Conservation (phyloP, 1,139 yeast genomes). For the Suhomyces wounanorum region DNA sequence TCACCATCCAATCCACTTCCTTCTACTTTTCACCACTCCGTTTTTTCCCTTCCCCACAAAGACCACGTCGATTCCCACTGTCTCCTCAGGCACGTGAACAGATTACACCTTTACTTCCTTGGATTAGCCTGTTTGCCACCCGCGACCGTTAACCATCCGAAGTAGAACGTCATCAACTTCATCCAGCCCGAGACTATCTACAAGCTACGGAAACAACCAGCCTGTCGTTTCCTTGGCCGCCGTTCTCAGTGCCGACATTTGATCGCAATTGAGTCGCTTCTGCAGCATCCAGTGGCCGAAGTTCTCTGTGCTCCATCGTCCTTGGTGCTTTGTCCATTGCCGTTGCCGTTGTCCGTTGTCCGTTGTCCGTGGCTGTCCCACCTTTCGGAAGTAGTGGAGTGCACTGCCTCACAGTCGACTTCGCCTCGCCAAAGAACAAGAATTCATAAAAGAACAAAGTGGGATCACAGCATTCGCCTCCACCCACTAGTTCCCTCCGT, state of each 20-base stretch:
- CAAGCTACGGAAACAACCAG: not conserved
- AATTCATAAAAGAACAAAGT: too few species aligned
- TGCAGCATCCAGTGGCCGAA: not conserved
- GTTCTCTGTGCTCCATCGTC: too few species aligned
- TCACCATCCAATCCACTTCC: not conserved
- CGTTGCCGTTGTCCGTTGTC: not conserved
- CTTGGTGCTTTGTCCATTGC: too few species aligned
- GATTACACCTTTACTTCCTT: not conserved
- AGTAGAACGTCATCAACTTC: not conserved
- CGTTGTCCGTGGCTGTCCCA: not conserved
- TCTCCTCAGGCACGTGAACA: not conserved
- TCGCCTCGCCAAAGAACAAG: too few species aligned
- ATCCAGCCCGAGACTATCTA: not conserved
- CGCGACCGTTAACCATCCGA: constrained; percentile 1
- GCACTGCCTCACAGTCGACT: not conserved
- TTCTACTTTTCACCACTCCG: not conserved
- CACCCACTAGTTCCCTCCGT: not conserved
- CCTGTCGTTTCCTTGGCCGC: not conserved
- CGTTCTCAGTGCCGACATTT: not conserved
- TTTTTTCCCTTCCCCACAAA: not conserved
- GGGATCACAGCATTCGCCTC: too few species aligned
- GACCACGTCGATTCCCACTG: not conserved
- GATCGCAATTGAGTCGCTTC: not conserved
- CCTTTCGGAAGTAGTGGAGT: not conserved
- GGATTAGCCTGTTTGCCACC: constrained; percentile 6